phyloP scores from a whole-genome alignment of 1,284 basidiomycete species.

The Tilletia caries region DNA sequence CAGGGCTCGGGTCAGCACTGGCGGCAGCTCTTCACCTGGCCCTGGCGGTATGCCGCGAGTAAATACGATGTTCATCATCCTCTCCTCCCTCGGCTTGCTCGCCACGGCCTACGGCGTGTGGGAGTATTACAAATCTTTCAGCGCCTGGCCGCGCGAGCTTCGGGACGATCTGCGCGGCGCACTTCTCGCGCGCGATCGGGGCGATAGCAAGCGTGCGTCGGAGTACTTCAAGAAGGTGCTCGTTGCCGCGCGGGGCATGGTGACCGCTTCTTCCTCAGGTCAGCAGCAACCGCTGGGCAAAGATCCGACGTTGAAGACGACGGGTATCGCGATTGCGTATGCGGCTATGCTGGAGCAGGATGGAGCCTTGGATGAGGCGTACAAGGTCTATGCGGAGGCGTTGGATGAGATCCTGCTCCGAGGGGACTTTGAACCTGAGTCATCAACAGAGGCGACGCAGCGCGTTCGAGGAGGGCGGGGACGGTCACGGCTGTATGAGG shows the following conservation, averaged over 20 bases:
- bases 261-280: neutral
- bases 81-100: conserved; percentile 42
- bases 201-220: conserved; percentile 43
- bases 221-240: conserved; percentile 29
- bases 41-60: neutral
- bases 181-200: conserved; percentile 43
- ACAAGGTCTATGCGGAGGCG: conserved; percentile 40
- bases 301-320: conserved; percentile 41
- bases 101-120: conserved; percentile 49
- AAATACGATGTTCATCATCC: conserved; percentile 16
- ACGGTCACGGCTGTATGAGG: neutral
- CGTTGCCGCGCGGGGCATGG: neutral
- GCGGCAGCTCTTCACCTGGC: too few relatives aligned
- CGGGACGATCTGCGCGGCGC: conserved; percentile 49
- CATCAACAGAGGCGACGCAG: neutral
- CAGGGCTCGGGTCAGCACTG: too few relatives aligned
- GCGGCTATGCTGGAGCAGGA: conserved; percentile 45
- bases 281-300: conserved; percentile 15
- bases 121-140: conserved; percentile 50
- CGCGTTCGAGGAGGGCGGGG: neutral
- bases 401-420: conserved; percentile 35
- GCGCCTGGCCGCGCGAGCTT: conserved; percentile 49
- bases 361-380: conserved; percentile 28
- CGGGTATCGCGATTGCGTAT: conserved; percentile 51
- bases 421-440: conserved; percentile 24